Conservation (phyloP, 371 early-diverging fungal genomes). For the Mucor plumbeus region DNA sequence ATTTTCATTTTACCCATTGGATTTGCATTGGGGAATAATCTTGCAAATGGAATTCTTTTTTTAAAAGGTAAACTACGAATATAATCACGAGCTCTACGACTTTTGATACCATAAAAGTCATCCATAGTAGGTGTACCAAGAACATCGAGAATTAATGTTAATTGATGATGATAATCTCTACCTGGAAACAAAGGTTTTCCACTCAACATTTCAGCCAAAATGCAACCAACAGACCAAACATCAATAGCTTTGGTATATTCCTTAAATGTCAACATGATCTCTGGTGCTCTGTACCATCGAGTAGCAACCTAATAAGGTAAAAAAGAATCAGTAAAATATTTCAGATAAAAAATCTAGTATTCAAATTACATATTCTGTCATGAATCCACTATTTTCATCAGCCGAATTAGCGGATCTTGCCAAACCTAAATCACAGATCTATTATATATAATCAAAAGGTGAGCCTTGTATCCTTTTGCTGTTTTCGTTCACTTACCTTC, state of each 20-base stretch:
- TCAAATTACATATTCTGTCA: slow-evolving; percentile 87
- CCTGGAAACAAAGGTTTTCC: slow-evolving; percentile 92
- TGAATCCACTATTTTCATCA: slow-evolving; percentile 89
- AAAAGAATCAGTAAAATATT: not conserved
- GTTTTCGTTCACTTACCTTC: slow-evolving; percentile 58
- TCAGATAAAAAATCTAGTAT: not conserved
- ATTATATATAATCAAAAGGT: not conserved
- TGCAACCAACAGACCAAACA: slow-evolving; percentile 98
- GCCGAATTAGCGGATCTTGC: slow-evolving; percentile 90
- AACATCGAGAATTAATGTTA: slow-evolving; percentile 96
- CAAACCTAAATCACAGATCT: slow-evolving; percentile 95
- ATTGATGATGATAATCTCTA: slow-evolving; percentile 94
- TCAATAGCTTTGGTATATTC: slow-evolving; percentile 97
- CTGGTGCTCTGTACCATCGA: slow-evolving; percentile 99
- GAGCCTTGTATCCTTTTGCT: too few relatives aligned
- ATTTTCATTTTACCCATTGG: slow-evolving; percentile 51
- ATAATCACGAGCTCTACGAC: slow-evolving; percentile 87
- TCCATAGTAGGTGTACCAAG: slow-evolving; percentile 97
- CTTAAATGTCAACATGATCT: slow-evolving; percentile 95
- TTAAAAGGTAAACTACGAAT: slow-evolving; percentile 91
- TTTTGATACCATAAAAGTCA: slow-evolving; percentile 82
- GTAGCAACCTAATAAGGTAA: slow-evolving; percentile 70
- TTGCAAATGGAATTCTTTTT: slow-evolving; percentile 83
- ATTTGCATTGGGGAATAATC: slow-evolving; percentile 84
- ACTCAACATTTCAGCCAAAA: slow-evolving; percentile 95